phyloP scores from a whole-genome alignment of 208 protist species.

The Trypanosoma cruzi region DNA sequence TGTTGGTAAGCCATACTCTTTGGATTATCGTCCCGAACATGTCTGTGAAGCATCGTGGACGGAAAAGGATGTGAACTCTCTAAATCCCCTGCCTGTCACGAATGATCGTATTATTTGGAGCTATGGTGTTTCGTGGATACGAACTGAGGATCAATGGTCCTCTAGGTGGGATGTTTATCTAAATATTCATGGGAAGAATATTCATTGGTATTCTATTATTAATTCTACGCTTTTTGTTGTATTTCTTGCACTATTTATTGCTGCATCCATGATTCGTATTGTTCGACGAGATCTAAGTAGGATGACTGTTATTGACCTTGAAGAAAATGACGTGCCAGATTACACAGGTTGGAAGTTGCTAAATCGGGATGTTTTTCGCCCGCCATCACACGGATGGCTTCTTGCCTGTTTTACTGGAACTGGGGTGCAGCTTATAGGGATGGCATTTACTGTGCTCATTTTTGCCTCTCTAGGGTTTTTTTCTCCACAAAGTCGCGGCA shows the following conservation, averaged over 20 bases:
- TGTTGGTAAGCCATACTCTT: slow-evolving; percentile 32
- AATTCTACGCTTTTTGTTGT: slow-evolving; percentile 95
- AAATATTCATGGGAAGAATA: slow-evolving; percentile 39
- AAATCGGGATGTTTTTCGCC: slow-evolving; percentile 96
- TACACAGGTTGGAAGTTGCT: slow-evolving; percentile 96
- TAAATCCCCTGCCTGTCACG: slow-evolving; percentile 13
- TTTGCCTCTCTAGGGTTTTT: slow-evolving; percentile 79
- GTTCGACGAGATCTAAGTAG: slow-evolving; percentile 92
- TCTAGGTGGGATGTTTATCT: slow-evolving; percentile 96
- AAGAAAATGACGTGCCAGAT: slow-evolving; percentile 73
- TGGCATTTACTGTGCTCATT: slow-evolving; percentile 81
- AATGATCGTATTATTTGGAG: slow-evolving; percentile 33
- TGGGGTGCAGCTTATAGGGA: slow-evolving; percentile 89
- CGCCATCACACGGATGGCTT: slow-evolving; percentile 73
- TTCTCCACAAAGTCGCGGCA: slow-evolving; percentile 91
- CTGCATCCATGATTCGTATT: slow-evolving; percentile 95
- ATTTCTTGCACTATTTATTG: slow-evolving; percentile 93
- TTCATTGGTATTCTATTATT: slow-evolving; percentile 96
- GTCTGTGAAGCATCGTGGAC: background rate
- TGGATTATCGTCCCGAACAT: slow-evolving; percentile 24
- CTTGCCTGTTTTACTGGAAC: slow-evolving; percentile 91
- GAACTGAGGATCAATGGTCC: slow-evolving; percentile 80
- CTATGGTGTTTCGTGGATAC: slow-evolving; percentile 52
- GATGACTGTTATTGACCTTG: slow-evolving; percentile 53
- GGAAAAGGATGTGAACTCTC: background rate